Evolutionary conservation across 2,329 filamentous ascomycete species (phyloP).

Genomic region (Seiridium cupressi): DNA sequence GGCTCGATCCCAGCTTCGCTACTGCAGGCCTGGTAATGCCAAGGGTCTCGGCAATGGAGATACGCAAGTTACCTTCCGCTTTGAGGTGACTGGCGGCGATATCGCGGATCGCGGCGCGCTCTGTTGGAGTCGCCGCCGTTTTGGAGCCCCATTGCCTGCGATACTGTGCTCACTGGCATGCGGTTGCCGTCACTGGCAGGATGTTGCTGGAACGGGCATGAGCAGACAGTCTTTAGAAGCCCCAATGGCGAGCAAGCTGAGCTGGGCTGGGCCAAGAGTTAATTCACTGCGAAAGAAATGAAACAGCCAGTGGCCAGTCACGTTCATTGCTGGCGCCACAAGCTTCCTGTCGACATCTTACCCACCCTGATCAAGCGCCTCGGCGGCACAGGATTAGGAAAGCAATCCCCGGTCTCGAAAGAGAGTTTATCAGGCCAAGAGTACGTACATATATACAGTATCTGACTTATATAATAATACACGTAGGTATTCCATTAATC

Average conservation of each 20-base stretch:
- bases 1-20: neutral
- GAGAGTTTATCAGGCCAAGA: neutral
- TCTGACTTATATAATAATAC: neutral
- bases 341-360: neutral
- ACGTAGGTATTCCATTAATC: too few relatives aligned
- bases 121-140: neutral
- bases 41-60: neutral
- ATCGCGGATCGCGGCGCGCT: neutral
- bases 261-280: neutral
- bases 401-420: neutral
- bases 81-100: neutral
- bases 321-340: neutral
- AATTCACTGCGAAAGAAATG: neutral
- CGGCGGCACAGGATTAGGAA: neutral
- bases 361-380: neutral
- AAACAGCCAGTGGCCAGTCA: neutral
- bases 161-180: neutral
- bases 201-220: too few relatives aligned
- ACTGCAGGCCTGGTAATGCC: neutral
- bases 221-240: too few relatives aligned
- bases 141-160: neutral
- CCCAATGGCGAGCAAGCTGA: too few relatives aligned
- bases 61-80: slow-evolving; percentile 1
- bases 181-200: too few relatives aligned
- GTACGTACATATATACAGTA: neutral